Base-by-base conservation (phyloP, 768 basidiomycete genomes). In the Leccinum subgranulosum region DNA sequence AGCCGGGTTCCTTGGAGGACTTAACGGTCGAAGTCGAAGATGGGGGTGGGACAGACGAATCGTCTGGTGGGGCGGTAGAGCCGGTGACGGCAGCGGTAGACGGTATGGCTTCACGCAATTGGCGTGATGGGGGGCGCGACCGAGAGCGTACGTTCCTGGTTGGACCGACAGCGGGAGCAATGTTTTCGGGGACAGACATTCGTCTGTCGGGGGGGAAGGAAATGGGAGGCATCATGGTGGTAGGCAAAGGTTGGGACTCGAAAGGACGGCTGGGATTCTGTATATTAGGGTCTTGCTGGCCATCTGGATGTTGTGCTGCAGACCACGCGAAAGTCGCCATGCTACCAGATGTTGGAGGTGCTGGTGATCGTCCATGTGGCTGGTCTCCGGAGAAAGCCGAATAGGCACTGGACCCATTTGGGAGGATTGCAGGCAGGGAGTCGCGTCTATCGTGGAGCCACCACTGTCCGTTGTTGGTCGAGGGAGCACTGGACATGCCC, bases 301-400 rank as follows among this genome's bases (percentile, higher is more conserved):
- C 66, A 77, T 80, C 68, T 75, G 77, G 64, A 69, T 71, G 71
- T 75, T 68, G 66, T 77, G 70, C 68, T 76, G 78, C 71, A 68
- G 86, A 80, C 89, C 89, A 90, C 74, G 87, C 80, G 77, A 89
- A 89, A 70, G 83, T 80, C 66, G 85, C 77, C 66, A 88, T 80
- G 69, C 81, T 82, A 63, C 82, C 76, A 57, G 87, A 80, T 62
- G 79, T 76, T 66, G 84, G 79, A 65, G 71, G 71, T 64, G 83
- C 76, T 60, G 86, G 79, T 65, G 78, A 77, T 66, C 84, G 81
- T 63, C 80, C 79, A 75, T 84, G 84, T 74, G 84, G 84, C 69
- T 82, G 81, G 66, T 87, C 86, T 36, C 78, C 76, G 77, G 84
- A 74, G 73, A 84, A 81, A 59, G 79, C 83, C 71, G 86, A 81